phyloP scores from a whole-genome alignment of 345 rosid genomes.

The Camelina sativa region DNA sequence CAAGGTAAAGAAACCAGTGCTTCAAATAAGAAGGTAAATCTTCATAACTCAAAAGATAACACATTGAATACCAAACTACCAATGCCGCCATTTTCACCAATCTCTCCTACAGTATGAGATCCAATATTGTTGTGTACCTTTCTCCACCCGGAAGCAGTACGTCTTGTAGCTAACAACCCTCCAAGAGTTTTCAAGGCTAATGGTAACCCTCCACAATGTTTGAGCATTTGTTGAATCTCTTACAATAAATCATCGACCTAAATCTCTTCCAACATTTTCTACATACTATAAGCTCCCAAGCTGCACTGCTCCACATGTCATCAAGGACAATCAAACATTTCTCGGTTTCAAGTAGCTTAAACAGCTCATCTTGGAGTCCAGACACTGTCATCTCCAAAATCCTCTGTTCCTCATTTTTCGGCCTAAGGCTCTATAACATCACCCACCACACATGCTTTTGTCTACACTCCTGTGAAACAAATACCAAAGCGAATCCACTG shows the following conservation, averaged over 20 bases:
- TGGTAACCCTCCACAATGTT: constrained; percentile 10
- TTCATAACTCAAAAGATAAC: constrained; percentile 41
- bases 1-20: constrained; percentile 29
- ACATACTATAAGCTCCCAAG: constrained; percentile 48
- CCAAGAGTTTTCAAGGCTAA: constrained; percentile 7
- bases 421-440: constrained; percentile 38
- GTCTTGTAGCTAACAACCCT: constrained; percentile 8
- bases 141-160: constrained; percentile 16
- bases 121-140: constrained; percentile 22
- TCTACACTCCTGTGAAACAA: constrained; percentile 47
- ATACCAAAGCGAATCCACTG: constrained; percentile 47
- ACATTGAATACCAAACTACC: constrained; percentile 14
- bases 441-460: constrained; percentile 41
- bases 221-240: constrained; percentile 14
- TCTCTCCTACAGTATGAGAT: constrained; percentile 4
- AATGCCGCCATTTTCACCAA: background rate
- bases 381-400: constrained; percentile 32
- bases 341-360: constrained; percentile 25
- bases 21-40: constrained; percentile 32
- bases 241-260: background rate
- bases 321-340: constrained; percentile 55
- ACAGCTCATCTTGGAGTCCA: constrained; percentile 33
- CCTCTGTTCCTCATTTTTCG: constrained; percentile 38
- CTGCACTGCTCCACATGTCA: constrained; percentile 47
- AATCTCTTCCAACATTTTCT: background rate